Evolutionary conservation across 768 basidiomycete species (phyloP), one percentile per base, ranked within the genome.

Genomic region (Nevesoporus exiguus): DNA sequence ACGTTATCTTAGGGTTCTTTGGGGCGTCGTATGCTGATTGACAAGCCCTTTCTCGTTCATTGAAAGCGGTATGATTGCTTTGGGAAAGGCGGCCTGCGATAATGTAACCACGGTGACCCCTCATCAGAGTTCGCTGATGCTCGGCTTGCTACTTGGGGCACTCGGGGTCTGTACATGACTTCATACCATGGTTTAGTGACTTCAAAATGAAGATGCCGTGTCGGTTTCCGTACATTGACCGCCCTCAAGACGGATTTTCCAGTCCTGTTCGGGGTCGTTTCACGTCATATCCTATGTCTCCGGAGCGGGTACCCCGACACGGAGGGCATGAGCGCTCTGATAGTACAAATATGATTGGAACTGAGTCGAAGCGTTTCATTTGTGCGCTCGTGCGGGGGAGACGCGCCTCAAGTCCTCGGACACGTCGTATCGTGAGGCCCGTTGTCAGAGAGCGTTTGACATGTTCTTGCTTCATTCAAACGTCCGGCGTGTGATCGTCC

Each of bases 311-410:
- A 27, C 7, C 14, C 33, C 4, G 33, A 33, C 33, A 11, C 3
- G 33, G 33, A 31, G 10, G 7, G 44, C 44, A 14, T 27, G 13
- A 15, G 34, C 24, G 31, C 45, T 39, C 13, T 47, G 36, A 31
- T 41, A 34, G 37, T 27, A 27, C 40, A 27, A 9, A 33, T 25
- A 15, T 47, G 46, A 50, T 31, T 21, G 30, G 7, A 6, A 49
- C 21, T 22, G 49, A 41, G 25, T 34, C 30, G 30, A 36, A 36
- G 54, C 57, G 64, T 63, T 61, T 66, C 64, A 64, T 61, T 63
- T 60, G 54, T 24, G 51, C 51, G 51, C 50, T 51, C 40, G 13
- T 22, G 40, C 0, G 51, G 44, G 15, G 19, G 39, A 15, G 60
- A 43, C 44, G 47, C n/a, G 13, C 3, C 43, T 17, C 44, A 55